These are phyloP conservation scores for Elsinoe fawcettii DNA, from an alignment of 2,329 filamentous ascomycete genomes.

Conservation along the genomic window DNA sequence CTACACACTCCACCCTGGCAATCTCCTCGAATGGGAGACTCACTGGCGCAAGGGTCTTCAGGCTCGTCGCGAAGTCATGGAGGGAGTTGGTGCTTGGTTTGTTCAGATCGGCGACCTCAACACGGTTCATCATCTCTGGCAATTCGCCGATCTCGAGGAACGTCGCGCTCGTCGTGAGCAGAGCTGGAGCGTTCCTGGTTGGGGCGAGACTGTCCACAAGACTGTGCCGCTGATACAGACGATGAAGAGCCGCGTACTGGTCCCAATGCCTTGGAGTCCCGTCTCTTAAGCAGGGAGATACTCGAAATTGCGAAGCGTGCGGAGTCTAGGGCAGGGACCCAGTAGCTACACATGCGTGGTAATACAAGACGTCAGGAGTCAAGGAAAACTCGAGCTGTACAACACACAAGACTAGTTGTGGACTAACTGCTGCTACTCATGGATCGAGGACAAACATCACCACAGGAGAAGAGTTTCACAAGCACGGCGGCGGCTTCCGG, in stretches of 20 bases:
- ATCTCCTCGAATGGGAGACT: constrained; percentile 95
- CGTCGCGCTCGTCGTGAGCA: constrained; percentile 82
- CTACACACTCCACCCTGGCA: constrained; percentile 92
- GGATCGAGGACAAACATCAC: background rate
- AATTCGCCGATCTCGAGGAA: constrained; percentile 95
- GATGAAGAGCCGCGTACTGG: constrained; percentile 90
- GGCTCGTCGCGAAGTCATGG: constrained; percentile 93
- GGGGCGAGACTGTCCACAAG: constrained; percentile 97
- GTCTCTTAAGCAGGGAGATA: constrained; percentile 14
- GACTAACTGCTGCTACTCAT: background rate
- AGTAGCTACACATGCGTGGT: background rate
- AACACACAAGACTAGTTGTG: background rate
- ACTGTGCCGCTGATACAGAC: constrained; percentile 93
- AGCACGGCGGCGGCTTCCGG: background rate
- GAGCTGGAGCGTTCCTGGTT: constrained; percentile 91
- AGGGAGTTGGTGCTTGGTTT: constrained; percentile 89
- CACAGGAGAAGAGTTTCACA: background rate
- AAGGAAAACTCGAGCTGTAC: background rate
- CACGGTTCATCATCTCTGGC: constrained; percentile 96
- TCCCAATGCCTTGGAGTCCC: constrained; percentile 95
- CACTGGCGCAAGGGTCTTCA: constrained; percentile 92
- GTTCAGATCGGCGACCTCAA: constrained; percentile 97
- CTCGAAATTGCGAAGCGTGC: background rate
- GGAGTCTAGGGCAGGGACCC: background rate
- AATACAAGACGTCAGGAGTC: background rate